These are phyloP conservation scores for Lotus japonicus DNA, from an alignment of 306 rosid genomes.

Conservation along the genomic window DNA sequence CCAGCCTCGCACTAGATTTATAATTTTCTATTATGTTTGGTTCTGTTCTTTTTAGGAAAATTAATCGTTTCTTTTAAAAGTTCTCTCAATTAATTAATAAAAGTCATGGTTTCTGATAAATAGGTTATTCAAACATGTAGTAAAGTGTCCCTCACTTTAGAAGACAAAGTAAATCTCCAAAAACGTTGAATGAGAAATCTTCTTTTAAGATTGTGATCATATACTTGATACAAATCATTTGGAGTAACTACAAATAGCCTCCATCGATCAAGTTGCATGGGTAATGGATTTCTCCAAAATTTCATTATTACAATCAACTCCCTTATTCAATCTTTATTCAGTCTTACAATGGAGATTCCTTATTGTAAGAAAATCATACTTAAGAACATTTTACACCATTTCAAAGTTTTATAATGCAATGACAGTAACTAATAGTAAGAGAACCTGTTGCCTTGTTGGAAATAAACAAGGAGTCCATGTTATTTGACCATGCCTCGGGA, in stretches of 20 bases:
- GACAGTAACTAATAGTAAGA: background rate
- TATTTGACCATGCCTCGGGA: background rate
- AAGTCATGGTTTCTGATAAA: no score
- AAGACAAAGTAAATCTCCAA: no score
- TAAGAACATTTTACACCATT: background rate
- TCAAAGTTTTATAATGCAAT: background rate
- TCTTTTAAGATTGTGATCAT: no score
- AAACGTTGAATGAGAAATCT: no score
- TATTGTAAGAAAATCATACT: background rate
- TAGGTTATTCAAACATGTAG: no score
- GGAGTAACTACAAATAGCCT: background rate
- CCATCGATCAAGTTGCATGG: background rate
- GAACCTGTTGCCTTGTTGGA: background rate
- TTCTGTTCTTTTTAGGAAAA: background rate
- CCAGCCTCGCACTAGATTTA: background rate
- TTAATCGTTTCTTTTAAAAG: background rate
- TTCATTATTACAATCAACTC: no score
- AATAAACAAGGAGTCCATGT: background rate
- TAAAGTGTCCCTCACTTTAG: no score
- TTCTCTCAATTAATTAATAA: no score
- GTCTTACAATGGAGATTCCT: background rate
- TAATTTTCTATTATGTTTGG: background rate
- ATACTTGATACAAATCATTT: no score
- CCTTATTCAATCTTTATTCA: no score
- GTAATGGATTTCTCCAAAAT: no score